Evolutionary conservation across 2,329 filamentous ascomycete species (phyloP), one percentile per base, ranked within the genome.

Genomic region (Neoascochyta sp.): DNA sequence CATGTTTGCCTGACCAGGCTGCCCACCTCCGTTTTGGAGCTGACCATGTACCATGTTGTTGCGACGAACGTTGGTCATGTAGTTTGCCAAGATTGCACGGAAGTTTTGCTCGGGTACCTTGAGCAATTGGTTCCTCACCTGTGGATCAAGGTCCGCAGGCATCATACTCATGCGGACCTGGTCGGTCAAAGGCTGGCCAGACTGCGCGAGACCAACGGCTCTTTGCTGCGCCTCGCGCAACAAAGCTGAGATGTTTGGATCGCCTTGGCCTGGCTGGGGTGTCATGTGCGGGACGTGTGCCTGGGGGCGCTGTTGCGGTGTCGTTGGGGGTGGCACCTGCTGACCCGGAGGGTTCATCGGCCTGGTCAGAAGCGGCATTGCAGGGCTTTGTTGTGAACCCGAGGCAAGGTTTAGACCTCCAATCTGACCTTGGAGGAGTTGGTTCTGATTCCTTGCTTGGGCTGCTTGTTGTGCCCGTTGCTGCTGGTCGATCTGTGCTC

Each of bases 331-430:
- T 17, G 43, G 38, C n/a, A 47, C 56, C 26, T 57, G 52, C 36
- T 70, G 68, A 3, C 65, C 66, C 8, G 68, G 67, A 26, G 67
- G 65, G 20, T 51, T 57, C 57, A 73, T 68, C 2, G 69, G 66
- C 11, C 66, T 60, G 17, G 66, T 73, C 13, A 73, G 58, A 60
- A 69, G 69, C 2, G 66, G 61, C 69, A 73, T 72, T 4, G 63
- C 66, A 18, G 67, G 67, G 32, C 63, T 69, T 43, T 66, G 56
- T 42, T 64, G 52, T 28, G 62, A 45, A 26, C 62, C 54, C 39
- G 63, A 47, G 24, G 63, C 52, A 9, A 64, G 54, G 33, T 67
- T 69, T 18, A 73, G 52, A 8, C 68, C 60, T 34, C 68, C 66
- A 50, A 68, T 50, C 29, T 54, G 53, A 6, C 41, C 39, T 14